Conservation (phyloP, 805 yeast species). For the Zygosaccharomyces siamensis region DNA sequence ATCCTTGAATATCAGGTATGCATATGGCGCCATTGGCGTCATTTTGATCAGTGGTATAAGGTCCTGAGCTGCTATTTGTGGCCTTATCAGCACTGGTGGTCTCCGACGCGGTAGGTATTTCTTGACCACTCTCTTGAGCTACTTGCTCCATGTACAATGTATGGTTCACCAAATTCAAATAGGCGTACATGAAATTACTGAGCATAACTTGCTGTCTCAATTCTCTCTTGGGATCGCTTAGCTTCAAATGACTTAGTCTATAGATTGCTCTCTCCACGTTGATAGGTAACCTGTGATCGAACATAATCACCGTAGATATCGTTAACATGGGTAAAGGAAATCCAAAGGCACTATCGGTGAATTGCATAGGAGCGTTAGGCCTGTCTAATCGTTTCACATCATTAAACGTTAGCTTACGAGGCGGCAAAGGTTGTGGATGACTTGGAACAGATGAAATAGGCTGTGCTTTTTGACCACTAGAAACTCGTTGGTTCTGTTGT, state of each 20-base stretch:
- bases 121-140: slow-evolving; percentile 33
- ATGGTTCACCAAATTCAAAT: slow-evolving; percentile 89
- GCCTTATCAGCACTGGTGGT: not conserved
- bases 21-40: slow-evolving; percentile 27
- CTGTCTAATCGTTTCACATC: slow-evolving; percentile 36
- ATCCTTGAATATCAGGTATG: slow-evolving; percentile 18
- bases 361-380: slow-evolving; percentile 54
- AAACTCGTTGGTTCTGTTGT: not conserved
- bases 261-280: slow-evolving; percentile 96
- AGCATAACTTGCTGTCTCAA: slow-evolving; percentile 86
- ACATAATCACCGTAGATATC: slow-evolving; percentile 69
- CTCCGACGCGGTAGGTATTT: slow-evolving; percentile 6
- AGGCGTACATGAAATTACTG: slow-evolving; percentile 96
- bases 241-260: slow-evolving; percentile 82
- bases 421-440: slow-evolving; percentile 21
- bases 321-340: slow-evolving; percentile 82
- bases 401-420: slow-evolving; percentile 34
- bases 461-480: not conserved
- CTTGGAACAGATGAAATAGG: not conserved
- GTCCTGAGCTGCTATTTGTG: slow-evolving; percentile 1
- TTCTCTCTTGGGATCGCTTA: slow-evolving; percentile 91
- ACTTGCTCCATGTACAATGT: slow-evolving; percentile 70
- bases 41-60: slow-evolving; percentile 14
- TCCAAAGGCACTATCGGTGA: slow-evolving; percentile 80
- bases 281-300: slow-evolving; percentile 82